Base-by-base conservation (phyloP, 768 basidiomycete species). In the Mycena floridula region DNA sequence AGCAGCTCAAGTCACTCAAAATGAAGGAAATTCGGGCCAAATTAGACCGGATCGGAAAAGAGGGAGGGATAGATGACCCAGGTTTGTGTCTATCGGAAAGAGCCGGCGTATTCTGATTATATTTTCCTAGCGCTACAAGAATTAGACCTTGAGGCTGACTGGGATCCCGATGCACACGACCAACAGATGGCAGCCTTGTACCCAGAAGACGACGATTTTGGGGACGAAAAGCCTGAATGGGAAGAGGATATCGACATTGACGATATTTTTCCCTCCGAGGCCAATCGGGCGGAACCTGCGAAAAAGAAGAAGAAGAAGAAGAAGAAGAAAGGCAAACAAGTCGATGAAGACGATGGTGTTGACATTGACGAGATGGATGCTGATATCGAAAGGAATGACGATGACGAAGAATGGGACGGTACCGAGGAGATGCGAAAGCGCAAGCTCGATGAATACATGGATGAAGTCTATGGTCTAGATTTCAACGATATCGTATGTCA, bases 401-500 rank as follows among this genome's bases (percentile, higher is more conserved):
- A 77, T 27, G 79, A 76, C 5, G 81, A 80, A 16, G 86, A 88
- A 50, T 89, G 87, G 83, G 82, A 82, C 53, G 88, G 87, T 1
- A 90, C 88, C n/a, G 89, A 94, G 57, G 89, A 88, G 56, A 89
- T 89, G 79, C 76, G 89, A 43, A 91, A 92, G 62, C 70, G 74
- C 41, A 85, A 85, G 55, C 61, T 93, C 47, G 81, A 94, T 43
- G 73, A 89, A 56, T 90, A 94, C 55, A 87, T 97, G 86, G 86
- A 92, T 49, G 89, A 92, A 60, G 70, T 98, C 32, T 85, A 93
- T 59, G 82, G 74, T 26, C 72, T 98, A 15, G 95, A 97, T 49
- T 95, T 97, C 68, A 97, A 97, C 61, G 94, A 95, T 55, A 78
- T 97, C 70, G 94, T 93, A 48, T 55, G 83, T 70, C 36, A 3